These are phyloP conservation scores for Glebionis coronaria DNA, from an alignment of 129 eudicot genomes.

Conservation along the genomic window DNA sequence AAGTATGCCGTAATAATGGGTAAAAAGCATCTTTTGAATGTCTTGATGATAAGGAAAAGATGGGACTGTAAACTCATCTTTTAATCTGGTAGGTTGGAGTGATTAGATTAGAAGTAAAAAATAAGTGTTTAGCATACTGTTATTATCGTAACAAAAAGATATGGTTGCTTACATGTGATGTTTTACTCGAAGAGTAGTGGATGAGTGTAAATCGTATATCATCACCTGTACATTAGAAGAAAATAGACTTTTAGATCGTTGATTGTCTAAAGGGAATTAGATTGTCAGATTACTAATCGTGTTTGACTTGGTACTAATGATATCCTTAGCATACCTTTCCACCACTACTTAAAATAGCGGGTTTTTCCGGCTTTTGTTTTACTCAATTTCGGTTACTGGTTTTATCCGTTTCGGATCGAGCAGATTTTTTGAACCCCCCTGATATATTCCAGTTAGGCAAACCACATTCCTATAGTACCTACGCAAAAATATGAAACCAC, in stretches of 20 bases:
- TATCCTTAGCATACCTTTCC: no score
- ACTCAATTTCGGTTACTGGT: no score
- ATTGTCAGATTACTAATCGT: not conserved
- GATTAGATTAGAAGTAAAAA: conserved; percentile 1
- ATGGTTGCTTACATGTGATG: conserved; percentile 81
- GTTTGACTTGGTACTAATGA: no score
- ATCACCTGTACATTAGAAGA: conserved; percentile 46
- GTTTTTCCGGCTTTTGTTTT: no score
- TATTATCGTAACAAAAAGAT: not conserved
- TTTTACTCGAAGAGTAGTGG: conserved; percentile 70
- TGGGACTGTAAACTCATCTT: conserved; percentile 41
- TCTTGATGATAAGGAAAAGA: conserved; percentile 52
- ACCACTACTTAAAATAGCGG: no score
- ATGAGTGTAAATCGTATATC: conserved; percentile 83
- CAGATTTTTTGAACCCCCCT: no score
- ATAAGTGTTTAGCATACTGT: not conserved
- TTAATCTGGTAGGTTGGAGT: not conserved
- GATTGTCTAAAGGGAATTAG: not conserved
- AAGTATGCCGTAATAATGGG: conserved; percentile 51
- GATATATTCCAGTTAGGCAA: no score
- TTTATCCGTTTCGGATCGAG: no score
- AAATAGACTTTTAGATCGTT: not conserved
- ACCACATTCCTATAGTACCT: no score
- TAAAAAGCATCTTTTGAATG: conserved; percentile 56
- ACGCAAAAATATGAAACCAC: no score